Evolutionary conservation across 2,329 filamentous ascomycete species (phyloP), one percentile per base, ranked within the genome.

Genomic region (Aureobasidium namibiae): DNA sequence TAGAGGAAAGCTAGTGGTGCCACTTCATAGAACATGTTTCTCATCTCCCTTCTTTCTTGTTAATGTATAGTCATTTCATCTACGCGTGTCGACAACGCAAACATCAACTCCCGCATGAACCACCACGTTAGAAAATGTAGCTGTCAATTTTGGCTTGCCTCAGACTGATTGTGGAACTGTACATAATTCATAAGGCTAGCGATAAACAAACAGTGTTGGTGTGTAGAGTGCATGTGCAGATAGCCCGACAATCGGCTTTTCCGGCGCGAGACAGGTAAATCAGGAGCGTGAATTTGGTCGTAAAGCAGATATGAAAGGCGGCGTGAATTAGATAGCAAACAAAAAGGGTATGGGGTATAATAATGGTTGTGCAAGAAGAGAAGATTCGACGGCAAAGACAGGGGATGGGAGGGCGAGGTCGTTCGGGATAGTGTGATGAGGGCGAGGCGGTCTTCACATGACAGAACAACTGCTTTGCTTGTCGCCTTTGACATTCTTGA

Each of bases 401-500:
- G 33, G 24, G 24, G 24, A 34, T 11, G n/a, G 36, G 31, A n/a
- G 7, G 16, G 24, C 1, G n/a, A 11, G 24, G 24, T 18, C 24
- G 16, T 4, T 16, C 18, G 13, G 16, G 24, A 11, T 42, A 14
- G 11, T 23, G 5, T 4, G 29, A 16, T 33, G 33, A 18, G 34
- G 33, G 31, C 26, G 29, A 34, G 38, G 50, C 36, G 23, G 48
- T 11, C 41, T 39, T 66, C 65, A 76, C 74, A 76, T 74, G 61
- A 78, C 67, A 21, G 67, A 68, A 67, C 76, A 78, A 49, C 72
- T 70, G 63, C 67, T 67, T 52, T 73, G 70, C 65, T 76, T 76
- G 67, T 80, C 76, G 65, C 76, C 70, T 62, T 72, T 79, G 63
- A 71, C 72, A 57, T 73, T 76, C 72, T 80, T 80, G 65, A 80